These are phyloP conservation scores for Tillandsia fasciculata DNA, from an alignment of 176 grass and related monocot genomes.

Conservation along the genomic window DNA sequence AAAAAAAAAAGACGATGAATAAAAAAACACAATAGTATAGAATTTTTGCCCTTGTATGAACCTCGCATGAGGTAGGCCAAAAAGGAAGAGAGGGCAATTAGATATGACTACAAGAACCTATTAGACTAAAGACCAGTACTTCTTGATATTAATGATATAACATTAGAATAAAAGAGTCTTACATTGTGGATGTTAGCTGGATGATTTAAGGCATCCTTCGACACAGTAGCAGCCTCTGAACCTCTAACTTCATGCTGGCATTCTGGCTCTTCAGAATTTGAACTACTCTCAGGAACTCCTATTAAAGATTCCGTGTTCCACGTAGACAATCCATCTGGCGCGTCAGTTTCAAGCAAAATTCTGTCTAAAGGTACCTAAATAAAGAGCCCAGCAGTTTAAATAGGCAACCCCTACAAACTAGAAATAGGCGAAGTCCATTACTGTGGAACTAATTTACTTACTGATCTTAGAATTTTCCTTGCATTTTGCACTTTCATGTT, in stretches of 20 bases:
- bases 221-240: conserved; percentile 2
- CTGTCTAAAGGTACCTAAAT: conserved; percentile 71
- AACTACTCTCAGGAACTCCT: conserved; percentile 19
- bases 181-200: conserved; percentile 76
- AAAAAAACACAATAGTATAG: too few relatives aligned
- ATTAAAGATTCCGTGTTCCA: conserved; percentile 45
- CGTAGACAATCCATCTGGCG: conserved; percentile 59
- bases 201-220: conserved; percentile 52
- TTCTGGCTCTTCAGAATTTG: conserved; percentile 20
- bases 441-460: conserved; percentile 26
- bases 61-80: too few relatives aligned
- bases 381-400: conserved; percentile 8
- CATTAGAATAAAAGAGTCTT: conserved; percentile 26
- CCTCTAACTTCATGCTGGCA: conserved; percentile 12
- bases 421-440: conserved; percentile 1
- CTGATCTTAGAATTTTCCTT: conserved; percentile 69
- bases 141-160: conserved; percentile 13
- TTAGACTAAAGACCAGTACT: background rate
- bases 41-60: too few relatives aligned
- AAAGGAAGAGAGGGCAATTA: background rate
- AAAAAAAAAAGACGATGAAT: too few relatives aligned
- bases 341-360: conserved; percentile 85
- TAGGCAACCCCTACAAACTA: background rate
- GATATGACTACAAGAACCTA: background rate
- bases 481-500: conserved; percentile 62